Percentiles rank a stretch among this genome's conserved stretches.
phyloP scores from a whole-genome alignment of 1,284 basidiomycete genomes.

The Mixia osmundae region DNA sequence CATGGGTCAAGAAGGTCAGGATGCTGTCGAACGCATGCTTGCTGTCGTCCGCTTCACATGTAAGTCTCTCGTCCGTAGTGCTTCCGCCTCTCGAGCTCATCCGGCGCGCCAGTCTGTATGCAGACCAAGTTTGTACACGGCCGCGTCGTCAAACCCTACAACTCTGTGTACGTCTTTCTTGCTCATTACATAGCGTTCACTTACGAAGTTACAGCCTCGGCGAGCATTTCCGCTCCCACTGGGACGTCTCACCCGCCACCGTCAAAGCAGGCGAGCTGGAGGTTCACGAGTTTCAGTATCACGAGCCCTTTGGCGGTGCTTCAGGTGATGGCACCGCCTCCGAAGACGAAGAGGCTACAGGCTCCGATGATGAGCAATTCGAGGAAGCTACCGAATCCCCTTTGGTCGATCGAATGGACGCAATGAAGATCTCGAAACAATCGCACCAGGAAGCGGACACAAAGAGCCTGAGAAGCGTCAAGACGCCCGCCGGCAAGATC shows the following conservation, averaged over 20 bases:
- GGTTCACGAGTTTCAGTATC: slow-evolving; percentile 7
- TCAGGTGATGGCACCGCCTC: neutral
- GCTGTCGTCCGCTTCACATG: slow-evolving; percentile 38
- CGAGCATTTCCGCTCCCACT: slow-evolving; percentile 9
- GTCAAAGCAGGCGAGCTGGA: too few species aligned
- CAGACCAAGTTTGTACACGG: slow-evolving; percentile 84
- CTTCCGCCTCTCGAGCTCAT: slow-evolving; percentile 1
- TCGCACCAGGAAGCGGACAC: slow-evolving; percentile 7
- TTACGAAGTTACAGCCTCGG: slow-evolving; percentile 3
- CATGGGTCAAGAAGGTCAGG: slow-evolving; percentile 25
- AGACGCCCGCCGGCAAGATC: too few species aligned
- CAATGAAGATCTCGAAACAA: slow-evolving; percentile 4
- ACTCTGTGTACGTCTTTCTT: neutral
- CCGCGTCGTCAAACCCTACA: slow-evolving; percentile 79
- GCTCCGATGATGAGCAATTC: slow-evolving; percentile 36
- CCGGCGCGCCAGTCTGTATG: slow-evolving; percentile 36
- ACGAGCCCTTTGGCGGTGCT: slow-evolving; percentile 3
- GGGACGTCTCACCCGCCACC: slow-evolving; percentile 8
- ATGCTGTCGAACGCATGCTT: slow-evolving; percentile 78
- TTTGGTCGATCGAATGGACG: slow-evolving; percentile 1
- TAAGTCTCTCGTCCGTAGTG: neutral
- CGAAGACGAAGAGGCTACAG: slow-evolving; percentile 34
- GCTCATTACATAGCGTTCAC: slow-evolving; percentile 1
- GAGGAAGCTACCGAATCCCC: slow-evolving; percentile 2
- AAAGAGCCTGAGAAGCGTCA: too few species aligned